phyloP scores from a whole-genome alignment of 768 basidiomycete species.

The Inosperma sp. region DNA sequence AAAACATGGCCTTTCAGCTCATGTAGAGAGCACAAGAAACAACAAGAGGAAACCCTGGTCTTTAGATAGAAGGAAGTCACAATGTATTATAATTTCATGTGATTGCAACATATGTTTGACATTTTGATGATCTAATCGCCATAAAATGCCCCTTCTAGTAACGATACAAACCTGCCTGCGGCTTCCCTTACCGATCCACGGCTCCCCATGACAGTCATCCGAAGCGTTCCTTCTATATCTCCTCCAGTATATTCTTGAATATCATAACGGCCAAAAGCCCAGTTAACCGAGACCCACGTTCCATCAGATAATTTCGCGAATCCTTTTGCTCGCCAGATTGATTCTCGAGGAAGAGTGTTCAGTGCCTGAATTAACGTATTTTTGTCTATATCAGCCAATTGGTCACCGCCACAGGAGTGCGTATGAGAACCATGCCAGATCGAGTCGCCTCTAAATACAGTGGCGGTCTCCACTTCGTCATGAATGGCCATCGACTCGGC shows the following conservation, averaged over 20 bases:
- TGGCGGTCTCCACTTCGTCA: constrained; percentile 83
- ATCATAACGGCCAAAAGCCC: constrained; percentile 89
- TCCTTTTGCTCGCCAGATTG: constrained; percentile 82
- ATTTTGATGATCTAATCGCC: constrained; percentile 1
- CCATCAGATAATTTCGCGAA: constrained; percentile 54
- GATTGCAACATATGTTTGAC: constrained; percentile 17
- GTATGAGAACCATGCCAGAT: background rate
- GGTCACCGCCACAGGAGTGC: too few relatives aligned
- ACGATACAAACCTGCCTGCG: constrained; percentile 49
- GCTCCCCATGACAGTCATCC: constrained; percentile 90
- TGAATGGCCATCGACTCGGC: constrained; percentile 41
- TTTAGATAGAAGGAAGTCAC: too few relatives aligned
- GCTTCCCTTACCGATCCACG: constrained; percentile 69
- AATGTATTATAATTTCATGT: constrained; percentile 19
- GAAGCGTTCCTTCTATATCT: constrained; percentile 37
- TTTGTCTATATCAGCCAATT: constrained; percentile 25
- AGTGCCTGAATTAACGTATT: constrained; percentile 46
- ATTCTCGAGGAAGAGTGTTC: constrained; percentile 54
- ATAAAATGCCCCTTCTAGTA: constrained; percentile 23
- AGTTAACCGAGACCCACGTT: constrained; percentile 65
- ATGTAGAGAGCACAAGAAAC: constrained; percentile 11
- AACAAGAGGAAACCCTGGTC: constrained; percentile 14
- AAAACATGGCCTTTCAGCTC: constrained; percentile 37
- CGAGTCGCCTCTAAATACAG: constrained; percentile 52
- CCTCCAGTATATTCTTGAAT: constrained; percentile 36